Base-by-base conservation (phyloP, 83 land plant genomes). In the Larix sibirica region DNA sequence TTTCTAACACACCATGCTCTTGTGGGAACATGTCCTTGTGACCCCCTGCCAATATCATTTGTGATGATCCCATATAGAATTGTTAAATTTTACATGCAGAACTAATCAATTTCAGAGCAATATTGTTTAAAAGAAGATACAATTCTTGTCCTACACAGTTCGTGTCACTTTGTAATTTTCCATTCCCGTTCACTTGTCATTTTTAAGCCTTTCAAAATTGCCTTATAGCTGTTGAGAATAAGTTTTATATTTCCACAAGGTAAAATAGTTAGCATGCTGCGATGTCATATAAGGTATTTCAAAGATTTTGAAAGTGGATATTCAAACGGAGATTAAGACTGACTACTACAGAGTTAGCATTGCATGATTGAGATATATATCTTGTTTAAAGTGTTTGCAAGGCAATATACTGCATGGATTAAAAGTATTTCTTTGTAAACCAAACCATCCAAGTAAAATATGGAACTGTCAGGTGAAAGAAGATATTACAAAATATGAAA, bases 21-120 rank as follows among this genome's bases (percentile, higher is more conserved):
- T 73, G 77, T 33, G 77, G 44, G 23, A 73, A 14, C 77, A 44
- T 9, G 24, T 73, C 56, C 28, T 73, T 73, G 77, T 73, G 77
- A 73, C 28, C 18, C 8, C 77, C 77, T 73, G 77, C 56, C 50
- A 73, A 73, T 73, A 73, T 73, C 14, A 73, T 50, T n/a, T 73
- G 54, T 42, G 24, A 73, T 21, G 50, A 12, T 50, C 24, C 21
- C n/a, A 42, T 73, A 73, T 73, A 21, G 42, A 73, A 73, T 2
- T 44, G 21, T 23, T 3, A n/a, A 73, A 42, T 0, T 12, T 44
- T 44, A 36, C 3, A 24, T 73, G 56, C 54, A 42, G 77, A 21
- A 40, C 24, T 21, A 73, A 73, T 50, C 24, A n/a, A 44, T 44
- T 44, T 40, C 7, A 40, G 23, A 18, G 9, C 56, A 73, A 71